Evolutionary conservation across 2,329 filamentous ascomycete genomes (phyloP).

Genomic region (Bipolaris zeicola): DNA sequence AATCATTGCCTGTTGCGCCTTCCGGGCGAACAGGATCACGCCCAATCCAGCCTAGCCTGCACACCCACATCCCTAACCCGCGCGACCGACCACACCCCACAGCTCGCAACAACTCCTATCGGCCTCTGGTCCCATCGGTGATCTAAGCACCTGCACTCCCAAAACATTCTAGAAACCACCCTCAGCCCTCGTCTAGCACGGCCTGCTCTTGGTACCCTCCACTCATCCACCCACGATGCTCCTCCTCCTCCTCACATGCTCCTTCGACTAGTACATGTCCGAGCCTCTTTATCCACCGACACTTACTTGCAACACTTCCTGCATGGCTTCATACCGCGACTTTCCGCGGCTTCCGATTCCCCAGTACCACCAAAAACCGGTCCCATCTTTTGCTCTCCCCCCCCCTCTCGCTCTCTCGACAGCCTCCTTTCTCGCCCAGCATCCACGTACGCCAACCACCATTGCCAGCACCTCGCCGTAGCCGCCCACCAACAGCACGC

Average conservation of each 20-base stretch:
- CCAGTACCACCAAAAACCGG: background rate
- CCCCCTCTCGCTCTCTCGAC: background rate
- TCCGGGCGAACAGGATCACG: background rate
- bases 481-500: background rate
- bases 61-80: background rate
- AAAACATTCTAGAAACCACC: background rate
- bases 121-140: slow-evolving; percentile 1
- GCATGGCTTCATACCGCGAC: background rate
- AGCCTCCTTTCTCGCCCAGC: no score
- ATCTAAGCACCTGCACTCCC: background rate
- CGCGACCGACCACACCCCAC: background rate
- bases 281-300: no score
- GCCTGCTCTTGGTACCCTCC: background rate
- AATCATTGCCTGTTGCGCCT: background rate
- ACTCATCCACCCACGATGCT: background rate
- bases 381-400: no score
- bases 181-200: background rate
- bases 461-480: background rate
- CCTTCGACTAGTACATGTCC: no score
- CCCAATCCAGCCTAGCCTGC: background rate
- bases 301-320: background rate
- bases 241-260: background rate
- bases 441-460: background rate
- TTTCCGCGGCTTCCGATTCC: background rate
- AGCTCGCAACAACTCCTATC: background rate